phyloP scores from a whole-genome alignment of 495 filamentous ascomycete genomes.

The Aspergillus carlsbadensis region DNA sequence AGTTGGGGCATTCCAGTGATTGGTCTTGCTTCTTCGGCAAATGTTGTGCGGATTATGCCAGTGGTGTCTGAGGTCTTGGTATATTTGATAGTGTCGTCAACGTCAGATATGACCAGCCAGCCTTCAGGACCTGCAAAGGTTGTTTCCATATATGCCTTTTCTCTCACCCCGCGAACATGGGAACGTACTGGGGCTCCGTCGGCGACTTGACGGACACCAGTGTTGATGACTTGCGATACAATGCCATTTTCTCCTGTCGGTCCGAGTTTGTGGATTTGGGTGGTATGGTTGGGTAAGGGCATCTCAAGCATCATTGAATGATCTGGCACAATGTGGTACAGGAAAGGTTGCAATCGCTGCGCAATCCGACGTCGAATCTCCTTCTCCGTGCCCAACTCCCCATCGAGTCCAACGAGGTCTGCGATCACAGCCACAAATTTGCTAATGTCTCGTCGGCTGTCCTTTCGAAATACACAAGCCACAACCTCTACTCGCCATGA shows the following conservation, averaged over 20 bases:
- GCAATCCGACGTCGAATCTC: conserved; percentile 64
- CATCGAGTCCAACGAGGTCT: conserved; percentile 66
- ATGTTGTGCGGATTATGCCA: conserved; percentile 80
- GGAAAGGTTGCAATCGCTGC: conserved; percentile 69
- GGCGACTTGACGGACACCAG: conserved; percentile 31
- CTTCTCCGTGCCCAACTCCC: conserved; percentile 52
- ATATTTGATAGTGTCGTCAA: conserved; percentile 95
- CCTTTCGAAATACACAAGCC: conserved; percentile 71
- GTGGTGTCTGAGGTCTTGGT: conserved; percentile 76
- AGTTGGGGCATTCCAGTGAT: conserved; percentile 81
- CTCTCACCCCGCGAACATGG: conserved; percentile 38
- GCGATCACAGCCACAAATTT: conserved; percentile 69
- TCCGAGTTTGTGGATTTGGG: conserved; percentile 56
- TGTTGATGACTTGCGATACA: conserved; percentile 53
- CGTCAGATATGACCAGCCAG: conserved; percentile 87
- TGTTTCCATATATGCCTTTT: conserved; percentile 57
- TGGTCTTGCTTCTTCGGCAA: conserved; percentile 68
- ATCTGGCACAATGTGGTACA: conserved; percentile 71
- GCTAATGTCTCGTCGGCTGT: conserved; percentile 63
- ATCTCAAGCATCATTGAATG: conserved; percentile 61
- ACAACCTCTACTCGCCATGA: conserved; percentile 80
- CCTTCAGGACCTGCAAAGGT: conserved; percentile 73
- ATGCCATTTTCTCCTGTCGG: conserved; percentile 72
- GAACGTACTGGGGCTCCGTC: conserved; percentile 37
- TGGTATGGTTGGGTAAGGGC: conserved; percentile 36